Percentiles rank a stretch among this genome's conserved stretches.
These are phyloP conservation scores for Eucalyptus microcorys DNA, from an alignment of 345 rosid species.

Conservation along the genomic window DNA sequence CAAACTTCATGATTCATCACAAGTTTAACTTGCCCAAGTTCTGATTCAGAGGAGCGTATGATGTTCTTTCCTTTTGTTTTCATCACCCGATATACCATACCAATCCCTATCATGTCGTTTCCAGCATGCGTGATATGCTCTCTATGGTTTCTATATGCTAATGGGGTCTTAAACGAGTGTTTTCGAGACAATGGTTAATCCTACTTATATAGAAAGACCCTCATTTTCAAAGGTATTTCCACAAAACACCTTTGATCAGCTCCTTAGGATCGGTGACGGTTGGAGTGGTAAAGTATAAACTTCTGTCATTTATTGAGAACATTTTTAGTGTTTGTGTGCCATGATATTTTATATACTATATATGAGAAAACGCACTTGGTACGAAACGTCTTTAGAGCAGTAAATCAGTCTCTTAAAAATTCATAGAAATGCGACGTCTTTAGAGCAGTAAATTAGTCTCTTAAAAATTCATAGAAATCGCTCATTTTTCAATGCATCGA, in stretches of 20 bases:
- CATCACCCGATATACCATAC: not conserved
- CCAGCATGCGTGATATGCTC: not conserved
- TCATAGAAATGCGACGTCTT: not conserved
- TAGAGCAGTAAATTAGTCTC: not conserved
- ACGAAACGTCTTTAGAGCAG: not conserved
- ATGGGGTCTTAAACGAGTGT: not conserved
- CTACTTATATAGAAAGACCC: not conserved
- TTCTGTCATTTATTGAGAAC: not conserved
- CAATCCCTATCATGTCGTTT: not conserved
- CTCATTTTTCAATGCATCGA: not conserved
- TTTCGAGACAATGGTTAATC: not conserved
- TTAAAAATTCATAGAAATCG: not conserved
- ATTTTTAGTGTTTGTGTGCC: not conserved
- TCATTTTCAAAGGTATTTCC: not conserved
- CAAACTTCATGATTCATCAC: not conserved
- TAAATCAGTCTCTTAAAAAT: not conserved
- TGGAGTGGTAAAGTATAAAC: not conserved
- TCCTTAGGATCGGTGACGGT: not conserved
- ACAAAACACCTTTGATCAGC: not conserved
- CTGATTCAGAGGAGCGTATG: not conserved
- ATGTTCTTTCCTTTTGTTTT: not conserved
- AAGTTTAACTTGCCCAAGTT: not conserved
- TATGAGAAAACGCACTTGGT: not conserved
- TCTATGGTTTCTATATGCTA: not conserved
- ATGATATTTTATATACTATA: not conserved